Evolutionary conservation across 257 asterid species (phyloP), one percentile per base, ranked within the genome.

Genomic region (Fraxinus pennsylvanica): DNA sequence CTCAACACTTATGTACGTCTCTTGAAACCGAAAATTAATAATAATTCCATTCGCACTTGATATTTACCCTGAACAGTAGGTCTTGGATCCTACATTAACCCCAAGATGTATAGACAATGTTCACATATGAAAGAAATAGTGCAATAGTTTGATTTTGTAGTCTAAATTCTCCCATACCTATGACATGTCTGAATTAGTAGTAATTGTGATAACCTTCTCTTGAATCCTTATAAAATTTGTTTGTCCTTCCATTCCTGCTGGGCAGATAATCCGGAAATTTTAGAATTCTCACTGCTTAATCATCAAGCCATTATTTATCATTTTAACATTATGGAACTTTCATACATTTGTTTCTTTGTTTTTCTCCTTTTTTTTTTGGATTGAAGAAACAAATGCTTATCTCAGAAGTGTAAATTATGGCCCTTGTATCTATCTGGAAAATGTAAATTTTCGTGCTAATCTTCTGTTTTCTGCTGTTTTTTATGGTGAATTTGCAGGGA

Each of bases 1-100:
- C 90, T 86, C 39, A 86, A 84, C 41, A 84, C 90, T 50, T 84
- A 86, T 59, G 90, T 84, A 29, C 4, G 25, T 27, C 29, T 69
- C 6, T 33, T 17, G 2, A 17, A 19, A 19, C 10, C 0, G 61
- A 50, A 50, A 50, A 50, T 50, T 50, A 50, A 5, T 19, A 52
- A 5, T 17, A 5, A 47, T 47, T 12, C n/a, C 3, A 6, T n/a
- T n/a, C 1, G 2, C 25, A 1, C 19, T 19, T 4, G 65, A 19
- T 54, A 47, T 13, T 47, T 14, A 47, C 57, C 19, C 14, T 41
- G 47, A 41, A 41, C 15, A 9, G 47, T 2, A 41, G 47, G 50
- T 43, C 15, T 43, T 4, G n/a, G 57, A 47, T 47, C 57, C 57
- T 14, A 47, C 57, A 14, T 47, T 47, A 3, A 0, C n/a, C 19